Base-by-base conservation (phyloP, 2,329 filamentous ascomycete genomes). In the Ophioceras dolichostomum region DNA sequence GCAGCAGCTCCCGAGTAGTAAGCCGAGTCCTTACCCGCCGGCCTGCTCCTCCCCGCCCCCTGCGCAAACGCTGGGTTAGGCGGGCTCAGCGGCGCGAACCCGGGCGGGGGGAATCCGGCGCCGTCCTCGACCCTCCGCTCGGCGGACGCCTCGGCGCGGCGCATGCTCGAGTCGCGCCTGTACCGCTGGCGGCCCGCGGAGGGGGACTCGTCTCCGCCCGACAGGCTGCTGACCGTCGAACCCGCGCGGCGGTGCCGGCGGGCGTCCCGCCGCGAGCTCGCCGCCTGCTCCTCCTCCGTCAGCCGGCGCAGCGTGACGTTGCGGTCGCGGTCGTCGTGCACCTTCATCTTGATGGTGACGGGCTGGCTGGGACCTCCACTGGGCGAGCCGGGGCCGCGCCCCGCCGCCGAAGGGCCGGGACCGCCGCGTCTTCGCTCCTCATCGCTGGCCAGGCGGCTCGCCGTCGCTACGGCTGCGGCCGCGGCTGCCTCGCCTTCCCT, bases 301-400 rank as follows among this genome's bases (percentile, higher is more conserved):
- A 79, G 56, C 26, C 72, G 64, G 27, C 75, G 67, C 30, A 80
- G 57, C 12, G 75, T 80, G 39, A 80, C 67, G 43, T 76, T 76
- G 43, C 69, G 62, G 41, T 75, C 68, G 22, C 64, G 65, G 46
- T 79, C 73, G 44, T 76, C 70, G 44, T 76, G 68, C 33, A 78
- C 62, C 48, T 70, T 72, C 39, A 79, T 57, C 50, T 73, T 76
- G 40, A 79, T 67, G 48, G 70, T 73, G 22, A 74, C 62, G 3
- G 69, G 62, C 22, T 64, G 60, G 46, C 64, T 67, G 5, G 54
- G 52, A 26, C 8, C 17, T 17, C 28, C 13, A 17, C 22, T 24
- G 5, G 57, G 60, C 19, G 60, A 59, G 36, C 57, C 60, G 62
- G 4, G 39, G 33, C 18, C 56, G 37, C 56, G 22, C 62, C 55